Evolutionary conservation across 345 rosid genomes (phyloP), one percentile per base, ranked within the genome.

Genomic region (Rhodomyrtus tomentosa): DNA sequence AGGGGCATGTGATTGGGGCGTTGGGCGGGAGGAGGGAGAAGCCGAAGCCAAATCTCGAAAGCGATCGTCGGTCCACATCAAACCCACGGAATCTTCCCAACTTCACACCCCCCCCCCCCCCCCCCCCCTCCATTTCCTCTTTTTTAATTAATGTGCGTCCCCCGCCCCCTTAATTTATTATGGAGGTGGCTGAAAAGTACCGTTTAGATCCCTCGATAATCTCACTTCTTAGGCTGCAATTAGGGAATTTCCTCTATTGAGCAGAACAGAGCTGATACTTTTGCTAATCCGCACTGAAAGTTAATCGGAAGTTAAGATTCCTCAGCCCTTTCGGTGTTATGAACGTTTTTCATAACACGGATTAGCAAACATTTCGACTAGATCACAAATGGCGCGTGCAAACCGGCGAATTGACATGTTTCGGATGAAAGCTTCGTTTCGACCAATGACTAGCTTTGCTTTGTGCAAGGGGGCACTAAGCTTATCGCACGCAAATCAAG

Each of bases 71-170:
- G 86, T 76, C 76, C 84, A 87, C 87, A 50, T 89, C 86, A 3
- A 82, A 52, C 88, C 86, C 88, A 84, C 85, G 90, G 86, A 83
- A 85, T 84, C 87, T 85, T 51, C 56, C 42, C 29, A 51, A 18
- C 49, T 24, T 42, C 7, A 1, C 42, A 52, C 5, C 27, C 8
- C 56, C 15, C 50, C 5, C 27, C 8, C 56, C 15, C 50, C 5
- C 27, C 8, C 56, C 15, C 50, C 5, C 27, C 8, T 48, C 15
- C 50, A 29, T 29, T 29, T 62, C 22, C 76, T 21, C 40, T 20
- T 20, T 20, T 18, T 18, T 18, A 68, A 68, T 68, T 68, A 21
- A 68, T 68, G 79, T 5, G 32, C 82, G 9, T 20, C 32, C 53
- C 53, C 0, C 1, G 6, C 79, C 40, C 29, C 3, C 5, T 40